Evolutionary conservation across 2,329 filamentous ascomycete species (phyloP), one percentile per base, ranked within the genome.

Genomic region (Cytospora paraplurivora): DNA sequence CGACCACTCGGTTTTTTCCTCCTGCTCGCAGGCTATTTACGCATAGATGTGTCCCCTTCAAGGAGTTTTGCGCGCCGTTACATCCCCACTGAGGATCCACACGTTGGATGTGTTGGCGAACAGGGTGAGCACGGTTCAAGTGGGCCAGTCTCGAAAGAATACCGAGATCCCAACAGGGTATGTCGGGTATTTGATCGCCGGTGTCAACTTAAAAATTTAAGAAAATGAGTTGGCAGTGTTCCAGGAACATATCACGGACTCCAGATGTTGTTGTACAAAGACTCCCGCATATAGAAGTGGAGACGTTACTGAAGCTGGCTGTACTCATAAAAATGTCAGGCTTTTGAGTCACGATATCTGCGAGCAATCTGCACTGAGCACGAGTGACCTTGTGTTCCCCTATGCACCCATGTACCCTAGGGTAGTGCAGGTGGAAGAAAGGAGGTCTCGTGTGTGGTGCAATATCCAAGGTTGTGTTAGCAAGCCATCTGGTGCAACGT

Each of bases 91-190:
- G 51, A 17, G 55, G 58, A 44, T 55, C 58, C 58, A 49, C 58
- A 61, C 32, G 13, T 41, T 38, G 44, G 51, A 41, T 61, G 53
- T 52, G 58, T 61, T 61, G 58, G 58, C 58, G 37, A 54, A 33
- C 58, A 54, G 47, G 58, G 58, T 61, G 58, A 61, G 58, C 58
- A 61, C 58, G 58, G 58, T 41, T 60, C 51, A 61, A n/a, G 51
- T 51, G 51, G 35, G 49, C 51, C 53, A 53, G 47, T 55, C 47
- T 55, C 38, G 11, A 54, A 41, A 35, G 38, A 51, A 32, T 19
- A 47, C 41, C 41, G 41, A 21, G 19, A n/a, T n/a, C n/a, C 17
- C 10, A 19, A 47, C 41, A 47, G n/a, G 41, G 41, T 19, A 17
- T 47, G 41, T 47, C n/a, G 41, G 15, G 41, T 19, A 10, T 47